Percentiles rank a stretch among this genome's conserved stretches.
These are phyloP conservation scores for Tetracladium setigerum DNA, from an alignment of 495 filamentous ascomycete species.

Conservation along the genomic window DNA sequence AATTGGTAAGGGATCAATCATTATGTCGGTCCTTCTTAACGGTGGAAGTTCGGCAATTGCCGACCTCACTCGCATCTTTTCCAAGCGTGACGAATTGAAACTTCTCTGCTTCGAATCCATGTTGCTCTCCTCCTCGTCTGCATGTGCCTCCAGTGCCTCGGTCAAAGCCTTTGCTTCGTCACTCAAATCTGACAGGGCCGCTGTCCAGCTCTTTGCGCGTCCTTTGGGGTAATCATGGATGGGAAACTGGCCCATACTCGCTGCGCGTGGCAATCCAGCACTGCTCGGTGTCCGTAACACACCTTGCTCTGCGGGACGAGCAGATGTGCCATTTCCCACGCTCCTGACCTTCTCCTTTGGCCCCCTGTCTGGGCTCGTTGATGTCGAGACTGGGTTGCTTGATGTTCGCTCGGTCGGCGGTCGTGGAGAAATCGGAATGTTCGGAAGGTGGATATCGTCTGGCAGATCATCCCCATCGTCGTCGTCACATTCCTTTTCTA, in stretches of 20 bases:
- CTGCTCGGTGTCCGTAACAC: constrained; percentile 37
- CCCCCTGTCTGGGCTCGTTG: constrained; percentile 46
- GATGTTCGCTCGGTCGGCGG: constrained; percentile 54
- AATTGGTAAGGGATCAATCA: constrained; percentile 93
- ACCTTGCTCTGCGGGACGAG: constrained; percentile 38
- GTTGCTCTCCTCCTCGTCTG: constrained; percentile 50
- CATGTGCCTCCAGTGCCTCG: constrained; percentile 80
- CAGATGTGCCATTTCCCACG: constrained; percentile 46
- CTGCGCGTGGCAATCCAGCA: constrained; percentile 6
- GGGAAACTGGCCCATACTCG: constrained; percentile 23
- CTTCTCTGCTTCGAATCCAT: constrained; percentile 26
- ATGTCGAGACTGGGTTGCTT: constrained; percentile 39
- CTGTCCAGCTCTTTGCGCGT: constrained; percentile 81
- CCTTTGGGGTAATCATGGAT: constrained; percentile 25
- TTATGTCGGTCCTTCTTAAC: constrained; percentile 75
- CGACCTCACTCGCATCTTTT: constrained; percentile 49
- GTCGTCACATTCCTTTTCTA: constrained; percentile 77
- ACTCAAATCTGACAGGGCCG: constrained; percentile 69
- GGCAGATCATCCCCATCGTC: constrained; percentile 86
- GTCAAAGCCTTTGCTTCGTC: constrained; percentile 84
- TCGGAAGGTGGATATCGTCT: constrained; percentile 84
- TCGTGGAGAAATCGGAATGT: constrained; percentile 89
- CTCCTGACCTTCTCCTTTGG: constrained; percentile 41
- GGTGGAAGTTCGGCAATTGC: constrained; percentile 67
- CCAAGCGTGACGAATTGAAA: constrained; percentile 36